Percentiles rank a stretch among this genome's conserved stretches.
phyloP scores from a whole-genome alignment of 768 basidiomycete species.

The Tubosaeta sp. region DNA sequence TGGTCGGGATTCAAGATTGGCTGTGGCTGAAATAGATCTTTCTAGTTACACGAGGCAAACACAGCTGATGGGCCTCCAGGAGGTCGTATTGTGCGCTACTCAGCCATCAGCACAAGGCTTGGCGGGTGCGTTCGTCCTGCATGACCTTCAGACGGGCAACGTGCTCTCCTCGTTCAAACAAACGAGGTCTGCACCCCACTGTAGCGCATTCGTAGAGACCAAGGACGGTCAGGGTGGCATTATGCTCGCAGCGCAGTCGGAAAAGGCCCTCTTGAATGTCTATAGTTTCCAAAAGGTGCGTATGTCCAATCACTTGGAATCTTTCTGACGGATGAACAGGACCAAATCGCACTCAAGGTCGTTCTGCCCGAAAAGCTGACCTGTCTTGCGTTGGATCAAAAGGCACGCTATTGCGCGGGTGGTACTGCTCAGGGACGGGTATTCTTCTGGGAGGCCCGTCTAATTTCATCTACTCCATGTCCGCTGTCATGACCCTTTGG shows the following conservation, averaged over 20 bases:
- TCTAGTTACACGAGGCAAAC: constrained; percentile 1
- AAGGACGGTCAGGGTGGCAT: constrained; percentile 75
- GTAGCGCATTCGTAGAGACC: constrained; percentile 66
- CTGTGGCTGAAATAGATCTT: constrained; percentile 17
- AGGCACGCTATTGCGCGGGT: constrained; percentile 77
- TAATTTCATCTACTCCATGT: not conserved
- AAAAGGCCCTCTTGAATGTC: constrained; percentile 84
- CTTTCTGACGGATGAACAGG: constrained; percentile 42
- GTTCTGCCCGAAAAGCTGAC: constrained; percentile 87
- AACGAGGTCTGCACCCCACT: constrained; percentile 59
- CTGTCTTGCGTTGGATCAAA: constrained; percentile 70
- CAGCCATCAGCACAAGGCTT: constrained; percentile 34
- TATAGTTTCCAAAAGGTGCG: constrained; percentile 92
- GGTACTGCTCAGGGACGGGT: constrained; percentile 87
- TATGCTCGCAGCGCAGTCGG: constrained; percentile 79
- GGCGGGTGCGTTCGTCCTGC: constrained; percentile 62
- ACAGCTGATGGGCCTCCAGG: constrained; percentile 53
- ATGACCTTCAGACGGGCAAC: constrained; percentile 77
- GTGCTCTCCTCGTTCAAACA: constrained; percentile 87
- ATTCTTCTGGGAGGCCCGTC: constrained; percentile 92
- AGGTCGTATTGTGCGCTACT: constrained; percentile 62
- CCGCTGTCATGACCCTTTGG: constrained; percentile 15
- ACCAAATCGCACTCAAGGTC: constrained; percentile 83
- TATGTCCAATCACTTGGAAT: not conserved
- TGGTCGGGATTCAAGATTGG: constrained; percentile 18